Conservation (phyloP, 352 stramenopile genomes). For the Globisporangium apiculatum region DNA sequence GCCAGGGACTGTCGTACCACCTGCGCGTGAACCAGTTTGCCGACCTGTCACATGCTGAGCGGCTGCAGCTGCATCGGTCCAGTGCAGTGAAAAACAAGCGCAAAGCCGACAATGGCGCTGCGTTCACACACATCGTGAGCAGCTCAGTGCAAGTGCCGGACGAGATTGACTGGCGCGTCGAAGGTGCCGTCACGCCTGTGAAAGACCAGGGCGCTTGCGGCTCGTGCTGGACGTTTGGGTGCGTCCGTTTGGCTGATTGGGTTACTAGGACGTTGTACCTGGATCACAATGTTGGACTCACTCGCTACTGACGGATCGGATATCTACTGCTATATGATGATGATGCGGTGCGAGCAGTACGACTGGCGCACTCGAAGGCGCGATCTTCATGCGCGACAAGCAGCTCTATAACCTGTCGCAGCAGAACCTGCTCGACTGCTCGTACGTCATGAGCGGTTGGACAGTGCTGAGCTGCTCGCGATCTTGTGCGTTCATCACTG, state of each 20-base stretch:
- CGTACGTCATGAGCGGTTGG: constrained; percentile 24
- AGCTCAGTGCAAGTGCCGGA: constrained; percentile 29
- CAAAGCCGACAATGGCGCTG: constrained; percentile 54
- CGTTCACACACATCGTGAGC: constrained; percentile 28
- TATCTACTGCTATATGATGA: too few species aligned
- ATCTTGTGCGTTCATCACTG: too few species aligned
- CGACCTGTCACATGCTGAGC: constrained; percentile 72
- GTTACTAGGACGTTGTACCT: neutral
- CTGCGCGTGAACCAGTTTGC: constrained; percentile 80
- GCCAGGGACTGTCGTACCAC: constrained; percentile 71
- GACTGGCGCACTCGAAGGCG: constrained; percentile 72
- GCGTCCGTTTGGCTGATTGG: constrained; percentile 2
- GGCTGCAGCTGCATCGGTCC: constrained; percentile 34
- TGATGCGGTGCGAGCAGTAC: constrained; percentile 29
- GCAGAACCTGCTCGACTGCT: constrained; percentile 89
- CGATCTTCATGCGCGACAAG: constrained; percentile 60
- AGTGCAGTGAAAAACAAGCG: constrained; percentile 48
- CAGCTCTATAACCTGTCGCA: constrained; percentile 82
- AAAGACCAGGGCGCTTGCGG: constrained; percentile 90
- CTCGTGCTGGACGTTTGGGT: constrained; percentile 91
- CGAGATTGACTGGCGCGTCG: constrained; percentile 84
- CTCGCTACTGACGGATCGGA: too few species aligned
- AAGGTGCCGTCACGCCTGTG: constrained; percentile 83
- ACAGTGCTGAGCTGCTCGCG: neutral
- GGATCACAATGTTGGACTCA: too few species aligned